These are phyloP conservation scores for Encephalitozoon hellem DNA, from an alignment of 371 early-diverging fungal genomes.

Conservation along the genomic window DNA sequence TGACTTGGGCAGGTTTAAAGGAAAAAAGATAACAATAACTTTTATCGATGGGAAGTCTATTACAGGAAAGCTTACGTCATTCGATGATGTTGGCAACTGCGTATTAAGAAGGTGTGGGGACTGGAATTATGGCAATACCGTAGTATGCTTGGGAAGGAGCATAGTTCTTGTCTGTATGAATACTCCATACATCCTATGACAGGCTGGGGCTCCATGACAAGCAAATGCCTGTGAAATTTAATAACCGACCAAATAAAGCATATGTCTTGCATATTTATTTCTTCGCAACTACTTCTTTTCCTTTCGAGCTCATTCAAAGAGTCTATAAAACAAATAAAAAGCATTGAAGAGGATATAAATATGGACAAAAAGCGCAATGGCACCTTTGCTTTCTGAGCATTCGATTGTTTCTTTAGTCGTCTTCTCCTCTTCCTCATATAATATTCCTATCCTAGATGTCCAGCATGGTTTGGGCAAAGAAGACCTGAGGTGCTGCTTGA, in stretches of 20 bases:
- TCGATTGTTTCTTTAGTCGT: not conserved
- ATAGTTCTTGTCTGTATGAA: constrained; percentile 3
- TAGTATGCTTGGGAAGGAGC: constrained; percentile 28
- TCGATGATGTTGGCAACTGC: constrained; percentile 19
- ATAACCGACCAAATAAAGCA: not conserved
- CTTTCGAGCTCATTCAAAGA: not conserved
- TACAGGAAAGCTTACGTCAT: constrained; percentile 3
- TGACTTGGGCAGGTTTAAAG: constrained; percentile 17
- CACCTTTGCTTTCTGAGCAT: not conserved
- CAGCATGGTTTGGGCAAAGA: not conserved
- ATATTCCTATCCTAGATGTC: constrained; percentile 7
- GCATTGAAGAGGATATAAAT: not conserved
- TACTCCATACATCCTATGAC: not conserved
- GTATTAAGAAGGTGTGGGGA: constrained; percentile 1
- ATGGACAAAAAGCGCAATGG: not conserved
- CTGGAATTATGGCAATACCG: constrained; percentile 9
- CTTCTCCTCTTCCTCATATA: constrained; percentile 8
- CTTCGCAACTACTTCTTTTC: not conserved
- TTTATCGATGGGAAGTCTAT: constrained; percentile 3
- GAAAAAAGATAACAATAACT: constrained; percentile 16
- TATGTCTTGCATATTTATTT: not conserved
- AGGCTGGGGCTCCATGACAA: not conserved
- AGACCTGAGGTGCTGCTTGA: constrained; percentile 34
- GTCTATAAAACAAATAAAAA: constrained; percentile 12
- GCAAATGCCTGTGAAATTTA: not conserved